Base-by-base conservation (phyloP, 2,329 filamentous ascomycete genomes). In the Claviceps humidiphila region DNA sequence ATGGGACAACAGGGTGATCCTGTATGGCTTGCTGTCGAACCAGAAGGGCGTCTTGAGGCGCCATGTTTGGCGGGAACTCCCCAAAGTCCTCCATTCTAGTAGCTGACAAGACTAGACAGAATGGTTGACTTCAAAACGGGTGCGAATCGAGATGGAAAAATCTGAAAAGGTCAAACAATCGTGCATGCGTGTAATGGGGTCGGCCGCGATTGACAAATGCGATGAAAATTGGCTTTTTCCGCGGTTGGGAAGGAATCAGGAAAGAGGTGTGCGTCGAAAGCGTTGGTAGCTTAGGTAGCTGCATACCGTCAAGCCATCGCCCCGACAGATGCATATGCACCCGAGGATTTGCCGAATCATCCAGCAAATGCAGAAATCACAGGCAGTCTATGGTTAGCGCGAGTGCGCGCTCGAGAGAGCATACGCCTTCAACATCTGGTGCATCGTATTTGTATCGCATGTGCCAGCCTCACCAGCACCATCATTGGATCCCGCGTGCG, bases 41-140 rank as follows among this genome's bases (percentile, higher is more conserved):
- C 51, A 83, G 73, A 45, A 84, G 74, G 45, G 80, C 78, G 62
- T 84, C 80, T 61, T 81, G 74, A 16, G 81, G 78, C 60, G 74
- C 74, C 75, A 84, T 82, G 56, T 84, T 82, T 16, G 81, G 78
- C 67, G 81, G 79, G 58, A 83, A 84, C 50, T 81, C 77, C 57
- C 74, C 73, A 58, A 84, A 80, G 59, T 78, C 73, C 41, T 78
- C 72, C 81, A 84, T 84, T 3, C 54, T 71, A 5, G 20, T 3
- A 6, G 43, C 17, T 34, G 16, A 14, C 5, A 39, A 5, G 9
- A 24, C 13, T n/a, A 2, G 17, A 24, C 3, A n/a, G 8, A 16
- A n/a, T 24, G 17, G 26, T 26, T 13, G 34, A 39, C 13, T 48
- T 39, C 46, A 17, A 17, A 14, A 11, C 39, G 30, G 20, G 22